Evolutionary conservation across 2,329 filamentous ascomycete genomes (phyloP).

Genomic region (Chaetothyriales sp.): DNA sequence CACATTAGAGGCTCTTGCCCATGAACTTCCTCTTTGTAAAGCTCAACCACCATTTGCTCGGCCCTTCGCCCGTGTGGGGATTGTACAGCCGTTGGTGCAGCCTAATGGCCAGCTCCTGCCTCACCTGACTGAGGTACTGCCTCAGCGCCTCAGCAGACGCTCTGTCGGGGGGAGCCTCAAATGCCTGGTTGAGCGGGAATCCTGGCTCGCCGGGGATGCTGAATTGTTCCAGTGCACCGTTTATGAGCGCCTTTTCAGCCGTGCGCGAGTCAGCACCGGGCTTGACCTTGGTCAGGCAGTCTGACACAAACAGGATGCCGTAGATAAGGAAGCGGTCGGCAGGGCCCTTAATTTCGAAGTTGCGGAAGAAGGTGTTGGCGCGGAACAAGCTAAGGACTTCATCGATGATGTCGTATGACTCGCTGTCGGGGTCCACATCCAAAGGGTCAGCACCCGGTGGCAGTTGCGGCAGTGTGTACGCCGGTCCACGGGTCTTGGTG

Average conservation of each 20-base stretch:
- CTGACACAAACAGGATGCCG: constrained; percentile 86
- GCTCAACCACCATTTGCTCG: constrained; percentile 88
- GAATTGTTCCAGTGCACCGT: constrained; percentile 88
- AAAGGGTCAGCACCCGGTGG: constrained; percentile 38
- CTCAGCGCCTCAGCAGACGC: constrained; percentile 79
- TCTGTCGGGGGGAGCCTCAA: constrained; percentile 71
- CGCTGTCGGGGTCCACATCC: constrained; percentile 60
- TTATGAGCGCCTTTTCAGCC: constrained; percentile 64
- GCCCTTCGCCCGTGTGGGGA: constrained; percentile 41
- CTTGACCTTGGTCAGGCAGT: constrained; percentile 78
- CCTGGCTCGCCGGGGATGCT: constrained; percentile 83
- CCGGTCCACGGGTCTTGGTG: constrained; percentile 88
- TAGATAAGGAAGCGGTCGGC: constrained; percentile 92
- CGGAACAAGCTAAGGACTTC: constrained; percentile 87
- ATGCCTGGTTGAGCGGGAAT: constrained; percentile 93
- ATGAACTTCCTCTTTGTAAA: constrained; percentile 99
- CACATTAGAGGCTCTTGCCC: constrained; percentile 65
- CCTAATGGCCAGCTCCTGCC: constrained; percentile 74
- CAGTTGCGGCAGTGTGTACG: constrained; percentile 62
- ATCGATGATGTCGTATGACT: constrained; percentile 92
- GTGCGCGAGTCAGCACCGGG: constrained; percentile 51
- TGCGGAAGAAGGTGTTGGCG: constrained; percentile 96
- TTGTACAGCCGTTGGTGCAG: constrained; percentile 70
- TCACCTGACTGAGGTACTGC: constrained; percentile 65
- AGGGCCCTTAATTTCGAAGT: constrained; percentile 96